Evolutionary conservation across 2,329 filamentous ascomycete genomes (phyloP).

Genomic region (Cytospora piceicola): DNA sequence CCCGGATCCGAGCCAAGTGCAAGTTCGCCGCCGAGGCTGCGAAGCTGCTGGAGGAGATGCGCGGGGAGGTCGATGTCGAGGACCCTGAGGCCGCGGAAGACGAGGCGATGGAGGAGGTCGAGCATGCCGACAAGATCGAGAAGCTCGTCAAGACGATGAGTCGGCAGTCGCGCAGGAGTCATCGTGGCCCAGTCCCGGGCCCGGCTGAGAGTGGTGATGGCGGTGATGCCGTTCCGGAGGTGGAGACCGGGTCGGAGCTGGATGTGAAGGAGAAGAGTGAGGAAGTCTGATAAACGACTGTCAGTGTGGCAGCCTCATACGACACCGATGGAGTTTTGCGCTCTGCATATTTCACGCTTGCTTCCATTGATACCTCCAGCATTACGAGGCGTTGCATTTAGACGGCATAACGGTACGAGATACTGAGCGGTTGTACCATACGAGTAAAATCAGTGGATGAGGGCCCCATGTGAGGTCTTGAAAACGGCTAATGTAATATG

Average conservation of each 20-base stretch:
- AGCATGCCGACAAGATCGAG: slow-evolving; percentile 25
- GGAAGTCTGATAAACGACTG: slow-evolving; percentile 8
- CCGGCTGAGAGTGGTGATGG: not conserved
- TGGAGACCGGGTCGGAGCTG: not conserved
- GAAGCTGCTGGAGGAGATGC: slow-evolving; percentile 27
- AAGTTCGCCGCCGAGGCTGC: slow-evolving; percentile 35
- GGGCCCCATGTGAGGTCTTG: not conserved
- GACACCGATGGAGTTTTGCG: not conserved
- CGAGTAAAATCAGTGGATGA: not conserved
- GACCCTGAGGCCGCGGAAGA: slow-evolving; percentile 25
- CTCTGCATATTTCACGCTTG: not conserved
- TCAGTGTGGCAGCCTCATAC: not conserved
- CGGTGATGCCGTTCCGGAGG: not conserved
- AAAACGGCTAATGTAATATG: not conserved
- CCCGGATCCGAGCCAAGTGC: slow-evolving; percentile 41
- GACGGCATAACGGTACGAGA: slow-evolving; percentile 11
- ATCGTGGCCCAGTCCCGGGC: slow-evolving; percentile 9
- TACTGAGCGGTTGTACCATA: not conserved
- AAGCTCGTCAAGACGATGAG: slow-evolving; percentile 29
- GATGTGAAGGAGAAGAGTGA: slow-evolving; percentile 16
- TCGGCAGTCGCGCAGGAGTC: slow-evolving; percentile 25
- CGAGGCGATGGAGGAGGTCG: slow-evolving; percentile 28
- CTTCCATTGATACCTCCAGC: slow-evolving; percentile 21
- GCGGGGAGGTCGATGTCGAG: not conserved
- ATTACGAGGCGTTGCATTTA: slow-evolving; percentile 28